Conservation (phyloP, 1,284 basidiomycete species). For the Dichomitus squalens region DNA sequence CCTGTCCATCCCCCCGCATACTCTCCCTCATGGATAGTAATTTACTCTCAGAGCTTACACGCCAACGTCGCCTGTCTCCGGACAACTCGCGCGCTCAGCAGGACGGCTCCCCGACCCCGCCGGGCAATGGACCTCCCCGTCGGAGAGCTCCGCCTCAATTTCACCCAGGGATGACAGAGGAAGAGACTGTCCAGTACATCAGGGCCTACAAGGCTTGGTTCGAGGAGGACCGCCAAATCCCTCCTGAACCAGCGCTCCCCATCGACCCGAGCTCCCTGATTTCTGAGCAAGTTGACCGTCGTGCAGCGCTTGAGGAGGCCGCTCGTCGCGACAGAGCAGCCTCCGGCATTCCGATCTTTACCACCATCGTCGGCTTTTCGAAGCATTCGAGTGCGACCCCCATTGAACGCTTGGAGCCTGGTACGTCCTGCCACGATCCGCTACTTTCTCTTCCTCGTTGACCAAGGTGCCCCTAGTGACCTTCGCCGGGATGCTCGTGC, state of each 20-base stretch:
- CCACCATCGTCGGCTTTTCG: constrained; percentile 18
- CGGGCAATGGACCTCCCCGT: too few species aligned
- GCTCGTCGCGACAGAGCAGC: background rate
- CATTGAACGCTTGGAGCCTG: constrained; percentile 2
- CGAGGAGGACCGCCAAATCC: constrained; percentile 16
- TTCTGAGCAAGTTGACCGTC: constrained; percentile 7
- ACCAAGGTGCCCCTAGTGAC: constrained; percentile 2
- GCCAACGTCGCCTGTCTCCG: background rate
- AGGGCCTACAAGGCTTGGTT: constrained; percentile 15
- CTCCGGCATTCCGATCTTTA: constrained; percentile 8
- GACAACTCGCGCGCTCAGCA: background rate
- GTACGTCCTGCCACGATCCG: background rate
- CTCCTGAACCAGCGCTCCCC: constrained; percentile 6
- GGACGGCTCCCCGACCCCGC: background rate
- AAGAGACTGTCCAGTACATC: constrained; percentile 5
- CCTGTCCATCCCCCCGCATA: background rate
- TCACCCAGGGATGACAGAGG: constrained; percentile 4
- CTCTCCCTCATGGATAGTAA: constrained; percentile 8
- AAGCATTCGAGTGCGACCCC: constrained; percentile 19
- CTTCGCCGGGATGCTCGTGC: constrained; percentile 16
- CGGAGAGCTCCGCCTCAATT: constrained; percentile 8
- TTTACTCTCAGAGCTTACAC: constrained; percentile 1
- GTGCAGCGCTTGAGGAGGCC: constrained; percentile 6
- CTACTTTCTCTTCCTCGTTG: background rate
- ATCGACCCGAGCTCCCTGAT: constrained; percentile 10